Evolutionary conservation across 2,329 filamentous ascomycete species (phyloP), one percentile per base, ranked within the genome.

Genomic region (Botrytis sinoallii): DNA sequence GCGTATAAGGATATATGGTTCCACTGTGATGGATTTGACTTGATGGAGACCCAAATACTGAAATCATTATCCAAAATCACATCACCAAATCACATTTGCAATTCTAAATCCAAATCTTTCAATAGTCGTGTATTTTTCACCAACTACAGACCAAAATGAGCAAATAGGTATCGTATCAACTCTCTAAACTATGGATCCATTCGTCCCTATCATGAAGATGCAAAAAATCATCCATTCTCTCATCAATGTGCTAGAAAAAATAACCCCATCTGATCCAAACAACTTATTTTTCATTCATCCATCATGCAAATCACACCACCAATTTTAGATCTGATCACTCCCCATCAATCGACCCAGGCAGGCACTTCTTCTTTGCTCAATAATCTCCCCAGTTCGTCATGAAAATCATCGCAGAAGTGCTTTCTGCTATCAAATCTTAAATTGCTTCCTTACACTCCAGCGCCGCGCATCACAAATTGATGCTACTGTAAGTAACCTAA

Each of bases 401-500:
- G 46, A 67, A 61, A 55, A 61, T 68, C 66, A 61, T 63, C 32
- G 52, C 64, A 59, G 44, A 74, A 46, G 38, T 4, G 35, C 48
- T 59, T 72, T 38, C 57, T 29, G 48, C 66, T 14, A 38, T 44
- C 48, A 69, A 69, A 57, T 42, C 48, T 69, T 57, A 40, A 57
- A 42, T 42, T 57, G 35, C 48, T 57, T 46, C 69, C 57, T 48
- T 64, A 64, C 69, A 71, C 59, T 61, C 70, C 60, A 68, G 70
- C 46, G 35, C 70, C 60, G 29, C 59, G 60, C 59, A 66, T 72
- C 70, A 18, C 32, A 65, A 72, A 66, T 29, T 66, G 46, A 69
- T 71, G 44, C 67, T 44, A 74, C 57, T 70, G 68, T 61, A 74
- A 55, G 66, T 74, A 67, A 63, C 42, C 65, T 72, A 40, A 69